Evolutionary conservation across 345 rosid species (phyloP).

Genomic region (Gossypioides kirkii): DNA sequence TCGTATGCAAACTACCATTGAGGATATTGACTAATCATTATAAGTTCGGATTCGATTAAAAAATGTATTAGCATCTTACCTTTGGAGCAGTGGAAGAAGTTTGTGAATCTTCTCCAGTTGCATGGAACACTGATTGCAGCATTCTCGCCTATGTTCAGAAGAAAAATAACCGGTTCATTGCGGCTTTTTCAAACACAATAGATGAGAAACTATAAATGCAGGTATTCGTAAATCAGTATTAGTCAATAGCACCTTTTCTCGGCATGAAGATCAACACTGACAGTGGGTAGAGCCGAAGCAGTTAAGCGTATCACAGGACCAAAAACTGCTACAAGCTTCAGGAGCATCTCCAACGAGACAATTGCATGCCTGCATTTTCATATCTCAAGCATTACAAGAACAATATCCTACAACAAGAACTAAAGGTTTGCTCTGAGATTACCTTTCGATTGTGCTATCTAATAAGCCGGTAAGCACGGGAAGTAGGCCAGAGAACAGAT

Average conservation of each 20-base stretch:
- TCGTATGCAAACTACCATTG: not conserved
- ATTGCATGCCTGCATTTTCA: constrained; percentile 50
- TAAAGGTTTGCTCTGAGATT: constrained; percentile 4
- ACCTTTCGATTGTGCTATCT: constrained; percentile 90
- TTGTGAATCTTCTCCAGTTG: constrained; percentile 74
- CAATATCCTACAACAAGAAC: not conserved
- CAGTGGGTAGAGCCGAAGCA: constrained; percentile 55
- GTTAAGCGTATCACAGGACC: constrained; percentile 64
- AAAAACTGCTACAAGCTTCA: constrained; percentile 92
- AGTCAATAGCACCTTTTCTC: constrained; percentile 51
- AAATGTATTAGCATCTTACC: constrained; percentile 33
- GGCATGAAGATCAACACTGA: constrained; percentile 90
- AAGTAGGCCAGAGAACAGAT: constrained; percentile 74
- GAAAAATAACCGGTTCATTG: not conserved
- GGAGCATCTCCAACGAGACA: constrained; percentile 80
- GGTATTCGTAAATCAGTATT: too few species aligned
- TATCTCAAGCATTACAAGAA: constrained; percentile 7
- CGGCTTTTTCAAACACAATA: not conserved
- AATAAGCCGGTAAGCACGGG: constrained; percentile 86
- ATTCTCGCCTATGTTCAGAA: constrained; percentile 51
- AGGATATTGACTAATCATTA: not conserved
- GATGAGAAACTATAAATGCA: not conserved
- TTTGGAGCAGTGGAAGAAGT: constrained; percentile 55
- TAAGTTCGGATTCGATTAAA: not conserved
- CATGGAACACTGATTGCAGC: constrained; percentile 71